Evolutionary conservation across 2,329 filamentous ascomycete species (phyloP), one percentile per base, ranked within the genome.

Genomic region (Verticillium nonalfalfae): DNA sequence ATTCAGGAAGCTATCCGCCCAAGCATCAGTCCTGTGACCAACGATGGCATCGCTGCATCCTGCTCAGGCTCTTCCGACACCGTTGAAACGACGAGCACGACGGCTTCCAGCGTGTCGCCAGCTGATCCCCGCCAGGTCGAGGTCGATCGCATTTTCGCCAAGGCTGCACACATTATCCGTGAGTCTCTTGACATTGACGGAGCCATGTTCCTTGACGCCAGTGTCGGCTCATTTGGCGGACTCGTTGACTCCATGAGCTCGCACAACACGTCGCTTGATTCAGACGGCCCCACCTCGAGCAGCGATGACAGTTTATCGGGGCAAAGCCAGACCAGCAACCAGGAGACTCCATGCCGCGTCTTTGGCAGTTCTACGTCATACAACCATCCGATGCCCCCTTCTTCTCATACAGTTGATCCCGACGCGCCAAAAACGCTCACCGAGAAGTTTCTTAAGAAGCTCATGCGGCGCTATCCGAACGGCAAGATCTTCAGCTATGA

Each of bases 401-500:
- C 45, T 26, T 21, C 45, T 52, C 18, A 21, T 11, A 7, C 11
- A 5, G 9, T 62, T 10, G 54, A 34, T 35, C 9, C 45, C n/a
- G 14, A 11, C 10, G 45, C 45, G 9, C 45, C 45, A 13, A 40
- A 57, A 4, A 74, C 70, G 50, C 69, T 74, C 56, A 72, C 76
- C 0, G 76, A 80, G 57, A 70, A 66, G 5, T 74, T 79, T 13
- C 69, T 83, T 6, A 71, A 71, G 2, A 71, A 70, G 1, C 71
- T 83, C 9, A 68, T 82, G 2, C 74, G 74, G 5, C 71, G 75
- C 2, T 79, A 83, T 61, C 80, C 80, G 0, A 70, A 73, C 6
- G 81, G 81, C 0, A 76, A 76, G 61, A 73, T 81, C 0, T 83
- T 81, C 61, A 79, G 76, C 58, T 79, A 77, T 45, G 76, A 75